Base-by-base conservation (phyloP, 2,329 filamentous ascomycete species). In the Alternaria brassicae region DNA sequence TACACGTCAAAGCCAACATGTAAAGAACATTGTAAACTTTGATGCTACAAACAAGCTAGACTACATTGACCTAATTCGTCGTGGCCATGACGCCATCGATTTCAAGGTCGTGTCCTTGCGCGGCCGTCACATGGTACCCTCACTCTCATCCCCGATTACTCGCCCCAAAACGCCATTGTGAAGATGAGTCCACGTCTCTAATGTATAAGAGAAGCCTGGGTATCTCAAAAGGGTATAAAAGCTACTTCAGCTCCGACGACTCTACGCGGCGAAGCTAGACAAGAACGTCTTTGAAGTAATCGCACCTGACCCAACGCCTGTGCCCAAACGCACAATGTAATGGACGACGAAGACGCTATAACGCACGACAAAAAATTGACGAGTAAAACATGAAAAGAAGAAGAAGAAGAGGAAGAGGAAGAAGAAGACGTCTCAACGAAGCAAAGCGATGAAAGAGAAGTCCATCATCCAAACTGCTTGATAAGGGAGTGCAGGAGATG, bases 401-500 rank as follows among this genome's bases (percentile, higher is more conserved):
- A 62, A 59, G 8, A 30, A 10, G 8, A 9, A 37, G 41, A 48
- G 61, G 58, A 61, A 60, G 68, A 69, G 58, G 61, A 60, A 68
- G 68, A 50, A 48, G 30, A 53, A 58, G 64, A 67, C 56, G 56
- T 61, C 59, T 64, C 13, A 17, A 52, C 37, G 32, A 13, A 52
- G 41, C 27, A 32, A 56, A 56, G 30, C 47, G 25, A 53, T 4
- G 44, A 13, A 36, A n/a, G n/a, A 52, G n/a, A 34, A 32, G 12
- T 3, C 17, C 37, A 44, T 67, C 65, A 72, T 49, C 77, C 76
- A 49, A 76, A 78, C 42, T 79, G 76, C 64, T 77, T 77, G 63
- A 78, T 77, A 21, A 79, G 73, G 13, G 68, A 70, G 56, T 77
- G 72, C 23, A 80, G 67, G 17, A 80, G 69, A 56, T 70, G 65